These are phyloP conservation scores for Nannochloropsis salina DNA, from an alignment of 108 stramenopile species.

Conservation along the genomic window DNA sequence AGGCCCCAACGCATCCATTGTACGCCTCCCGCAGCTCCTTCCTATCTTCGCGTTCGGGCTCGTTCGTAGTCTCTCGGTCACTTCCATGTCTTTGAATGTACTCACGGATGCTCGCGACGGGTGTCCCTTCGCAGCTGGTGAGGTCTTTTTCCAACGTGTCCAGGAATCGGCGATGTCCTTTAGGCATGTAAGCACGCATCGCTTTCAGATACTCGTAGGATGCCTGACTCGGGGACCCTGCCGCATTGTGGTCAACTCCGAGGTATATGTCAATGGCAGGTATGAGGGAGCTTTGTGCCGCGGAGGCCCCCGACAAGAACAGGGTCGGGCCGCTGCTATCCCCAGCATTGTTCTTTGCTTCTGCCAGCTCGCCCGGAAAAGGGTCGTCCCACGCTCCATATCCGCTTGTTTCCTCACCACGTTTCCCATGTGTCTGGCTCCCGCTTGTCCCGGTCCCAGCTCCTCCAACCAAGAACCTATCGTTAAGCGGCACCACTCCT, in stretches of 20 bases:
- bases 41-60: not conserved
- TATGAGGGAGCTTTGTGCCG: slow-evolving; percentile 42
- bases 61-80: no score
- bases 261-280: slow-evolving; percentile 39
- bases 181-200: slow-evolving; percentile 43
- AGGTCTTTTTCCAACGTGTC: slow-evolving; percentile 20
- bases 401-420: not conserved
- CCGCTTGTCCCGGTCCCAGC: not conserved
- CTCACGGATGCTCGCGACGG: slow-evolving; percentile 27
- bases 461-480: not conserved
- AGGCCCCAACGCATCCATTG: slow-evolving; percentile 26
- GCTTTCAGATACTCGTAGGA: slow-evolving; percentile 23
- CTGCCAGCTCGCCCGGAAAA: not conserved
- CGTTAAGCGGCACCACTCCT: not conserved
- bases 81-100: slow-evolving; percentile 8
- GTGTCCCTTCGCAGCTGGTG: not conserved
- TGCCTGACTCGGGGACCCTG: slow-evolving; percentile 12
- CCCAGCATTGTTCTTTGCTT: not conserved
- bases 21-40: slow-evolving; percentile 24
- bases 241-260: slow-evolving; percentile 25
- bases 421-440: not conserved
- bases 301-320: slow-evolving; percentile 40
- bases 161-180: slow-evolving; percentile 39
- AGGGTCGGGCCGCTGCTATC: not conserved
- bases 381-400: not conserved